A percentile compares a stretch with the other conserved stretches of the same genome.
Conservation (phyloP, 2,329 filamentous ascomycete genomes). For the Pseudovirgaria hyperparasitica region DNA sequence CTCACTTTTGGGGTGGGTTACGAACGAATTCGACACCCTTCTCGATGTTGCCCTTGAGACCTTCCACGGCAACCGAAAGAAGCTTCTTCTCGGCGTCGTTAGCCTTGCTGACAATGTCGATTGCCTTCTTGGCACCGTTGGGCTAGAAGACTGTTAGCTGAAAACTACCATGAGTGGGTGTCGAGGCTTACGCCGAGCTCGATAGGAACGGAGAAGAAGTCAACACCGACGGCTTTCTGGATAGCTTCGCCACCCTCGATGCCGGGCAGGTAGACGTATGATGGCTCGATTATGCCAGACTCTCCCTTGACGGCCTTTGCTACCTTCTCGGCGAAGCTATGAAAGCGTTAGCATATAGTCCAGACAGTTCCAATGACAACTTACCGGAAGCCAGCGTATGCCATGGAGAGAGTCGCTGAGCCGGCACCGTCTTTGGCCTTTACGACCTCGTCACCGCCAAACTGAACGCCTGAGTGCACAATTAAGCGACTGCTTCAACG, state of each 20-base stretch:
- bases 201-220: conserved; percentile 94
- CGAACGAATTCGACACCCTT: conserved; percentile 87
- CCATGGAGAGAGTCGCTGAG: conserved; percentile 88
- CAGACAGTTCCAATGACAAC: conserved; percentile 10
- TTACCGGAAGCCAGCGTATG: conserved; percentile 85
- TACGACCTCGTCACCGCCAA: conserved; percentile 94
- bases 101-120: conserved; percentile 63
- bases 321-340: conserved; percentile 84
- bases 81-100: conserved; percentile 84
- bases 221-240: conserved; percentile 64
- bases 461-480: conserved; percentile 56
- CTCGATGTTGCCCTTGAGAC: conserved; percentile 81
- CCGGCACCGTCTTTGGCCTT: conserved; percentile 87
- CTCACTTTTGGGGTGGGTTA: conserved; percentile 51
- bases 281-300: conserved; percentile 87
- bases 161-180: conserved; percentile 1
- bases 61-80: conserved; percentile 60
- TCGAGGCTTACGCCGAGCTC: conserved; percentile 72
- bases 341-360: conserved; percentile 6
- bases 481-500: conserved; percentile 4
- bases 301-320: conserved; percentile 80
- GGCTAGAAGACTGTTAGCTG: conserved; percentile 38
- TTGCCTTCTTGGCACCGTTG: conserved; percentile 74
- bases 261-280: conserved; percentile 89
- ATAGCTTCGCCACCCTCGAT: conserved; percentile 79